Base-by-base conservation (phyloP, 2,329 filamentous ascomycete species). In the Fusarium luffae region DNA sequence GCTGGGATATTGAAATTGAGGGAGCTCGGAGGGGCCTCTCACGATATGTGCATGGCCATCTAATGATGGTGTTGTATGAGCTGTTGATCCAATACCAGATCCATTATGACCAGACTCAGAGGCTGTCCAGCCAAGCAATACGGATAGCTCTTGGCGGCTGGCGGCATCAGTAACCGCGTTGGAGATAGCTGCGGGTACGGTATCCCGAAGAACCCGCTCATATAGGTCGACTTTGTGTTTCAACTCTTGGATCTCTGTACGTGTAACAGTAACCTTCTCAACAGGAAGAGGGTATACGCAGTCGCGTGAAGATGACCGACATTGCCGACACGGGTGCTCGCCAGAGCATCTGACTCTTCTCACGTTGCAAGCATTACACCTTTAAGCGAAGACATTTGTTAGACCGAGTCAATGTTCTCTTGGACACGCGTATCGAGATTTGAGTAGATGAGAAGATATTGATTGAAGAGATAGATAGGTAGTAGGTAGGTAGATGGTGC, bases 291-390 rank as follows among this genome's bases (percentile, higher is more conserved):
- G 85, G 70, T 86, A 86, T 51, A 82, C 68, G 73, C 85, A 86
- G 12, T 83, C 80, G 59, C 85, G 79, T 32, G 80, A 79, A 30
- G 81, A 76, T 37, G 77, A 77, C 25, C 73, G 70, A 70, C 85
- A 86, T 66, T 85, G 82, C 42, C 74, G 72, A 71, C 85, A 86
- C 0, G 85, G 85, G n/a, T 72, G 75, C 6, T 84, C 80, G 47
- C 85, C 85, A 14, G 83, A 85, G 75, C 85, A 86, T 69, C 84
- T 86, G 74, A 85, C 83, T 60, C 85, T 81, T 46, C 84, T 82
- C 47, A 85, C 73, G 76, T 86, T 86, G 77, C 85, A 86, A 73
- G 77, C 82, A 71, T 86, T 86, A 78, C 85, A 86, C 60, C 84
- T 86, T 58, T 41, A 41, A 49, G 51, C 50, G 30, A 66, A 14